Conservation (phyloP, 139 green algal species). For the Nannochloris sp. region DNA sequence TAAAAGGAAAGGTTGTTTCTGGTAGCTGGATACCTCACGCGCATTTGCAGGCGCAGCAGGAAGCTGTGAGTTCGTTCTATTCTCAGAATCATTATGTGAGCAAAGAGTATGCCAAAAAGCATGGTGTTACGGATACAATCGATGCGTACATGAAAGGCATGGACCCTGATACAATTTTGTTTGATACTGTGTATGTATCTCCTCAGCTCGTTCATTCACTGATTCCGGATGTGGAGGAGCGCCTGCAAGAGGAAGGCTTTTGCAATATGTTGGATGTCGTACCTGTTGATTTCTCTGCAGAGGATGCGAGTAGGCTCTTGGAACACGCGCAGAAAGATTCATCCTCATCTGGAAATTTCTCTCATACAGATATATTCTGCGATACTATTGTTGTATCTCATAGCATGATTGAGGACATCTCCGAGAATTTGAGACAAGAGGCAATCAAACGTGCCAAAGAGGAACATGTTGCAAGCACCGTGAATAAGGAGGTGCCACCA, state of each 20-base stretch:
- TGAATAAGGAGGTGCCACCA: neutral
- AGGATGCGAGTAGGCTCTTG: constrained; percentile 2
- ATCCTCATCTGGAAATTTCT: neutral
- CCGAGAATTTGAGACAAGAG: neutral
- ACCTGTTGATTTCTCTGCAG: neutral
- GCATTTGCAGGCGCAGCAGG: constrained; percentile 50
- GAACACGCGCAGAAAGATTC: neutral
- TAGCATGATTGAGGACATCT: too few relatives aligned
- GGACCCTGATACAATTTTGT: constrained; percentile 52
- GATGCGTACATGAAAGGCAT: constrained; percentile 34
- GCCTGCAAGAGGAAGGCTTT: constrained; percentile 9
- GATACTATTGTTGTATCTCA: neutral
- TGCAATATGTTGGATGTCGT: neutral
- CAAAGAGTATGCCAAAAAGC: constrained; percentile 56
- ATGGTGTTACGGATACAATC: constrained; percentile 38
- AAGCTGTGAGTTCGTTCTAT: constrained; percentile 62
- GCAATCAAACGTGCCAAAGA: neutral
- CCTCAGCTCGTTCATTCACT: constrained; percentile 38
- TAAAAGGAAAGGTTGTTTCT: constrained; percentile 47
- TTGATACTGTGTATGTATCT: constrained; percentile 54
- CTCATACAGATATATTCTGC: neutral
- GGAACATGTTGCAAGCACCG: neutral
- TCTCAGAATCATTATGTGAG: constrained; percentile 70
- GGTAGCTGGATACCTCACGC: constrained; percentile 62
- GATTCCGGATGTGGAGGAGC: constrained; percentile 18